Evolutionary conservation across 495 filamentous ascomycete species (phyloP), one percentile per base, ranked within the genome.

Genomic region (Amphirosellinia nigrospora): DNA sequence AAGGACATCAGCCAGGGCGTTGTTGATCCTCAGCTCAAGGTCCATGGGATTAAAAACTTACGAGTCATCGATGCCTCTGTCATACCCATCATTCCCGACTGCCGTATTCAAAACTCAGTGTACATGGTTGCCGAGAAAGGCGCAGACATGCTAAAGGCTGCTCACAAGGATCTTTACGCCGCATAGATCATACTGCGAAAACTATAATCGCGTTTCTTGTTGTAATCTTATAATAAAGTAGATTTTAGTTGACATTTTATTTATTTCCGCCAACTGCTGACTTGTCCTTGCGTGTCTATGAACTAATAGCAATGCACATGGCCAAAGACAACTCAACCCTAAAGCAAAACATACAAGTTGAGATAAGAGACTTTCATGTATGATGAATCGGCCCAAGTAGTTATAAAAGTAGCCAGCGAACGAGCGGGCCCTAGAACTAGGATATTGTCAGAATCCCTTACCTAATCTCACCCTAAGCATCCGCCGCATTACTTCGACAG

Each of bases 101-200:
- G 82, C 69, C 73, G 81, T 19, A 82, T 84, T 67, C 82, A 84
- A 67, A 82, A 80, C 66, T 74, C 86, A 15, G 85, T 89, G 3
- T 89, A 89, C 65, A 86, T 86, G 84, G 75, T 89, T 74, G 87
- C 81, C 50, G 87, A 90, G 71, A 88, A 81, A 75, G 82, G 64
- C 13, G 64, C 64, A 13, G 64, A 66, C 13, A 13, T 66, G 3
- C 34, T 66, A 6, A 66, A 66, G 64, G 64, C 64, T 15, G 48
- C 64, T 6, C 64, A 66, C 26, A 56, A 41, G 48, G 64, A 56
- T 11, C 64, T 66, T 3, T 64, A 34, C 19, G 41, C 13, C 5
- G 43, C 61, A 8, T 64, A 64, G 36, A 11, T 26, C 6, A 39
- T 60, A 7, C 7, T 60, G 4, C n/a, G 16, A 38, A n/a, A 39